Conservation (phyloP, 1,284 basidiomycete genomes). For the Agaricales sp. region DNA sequence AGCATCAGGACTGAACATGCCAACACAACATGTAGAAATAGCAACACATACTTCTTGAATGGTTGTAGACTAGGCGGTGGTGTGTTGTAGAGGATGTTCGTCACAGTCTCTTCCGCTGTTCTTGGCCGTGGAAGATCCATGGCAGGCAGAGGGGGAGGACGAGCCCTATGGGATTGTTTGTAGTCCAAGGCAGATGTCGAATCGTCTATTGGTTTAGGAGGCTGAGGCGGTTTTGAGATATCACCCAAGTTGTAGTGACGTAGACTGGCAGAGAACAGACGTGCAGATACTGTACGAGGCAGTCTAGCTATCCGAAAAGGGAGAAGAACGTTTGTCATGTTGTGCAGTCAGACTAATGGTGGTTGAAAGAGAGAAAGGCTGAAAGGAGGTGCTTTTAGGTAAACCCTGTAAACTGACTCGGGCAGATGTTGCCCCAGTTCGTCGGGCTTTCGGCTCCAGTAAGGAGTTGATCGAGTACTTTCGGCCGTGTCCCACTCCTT, state of each 20-base stretch:
- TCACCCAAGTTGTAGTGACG: conserved; percentile 20
- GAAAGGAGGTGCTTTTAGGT: neutral
- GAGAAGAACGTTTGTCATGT: neutral
- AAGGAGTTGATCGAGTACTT: too few relatives aligned
- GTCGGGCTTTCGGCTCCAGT: too few relatives aligned
- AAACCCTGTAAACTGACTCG: neutral
- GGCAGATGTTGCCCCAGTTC: neutral
- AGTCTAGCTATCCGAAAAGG: neutral
- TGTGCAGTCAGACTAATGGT: too few relatives aligned
- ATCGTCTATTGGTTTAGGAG: conserved; percentile 72
- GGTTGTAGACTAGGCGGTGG: conserved; percentile 89
- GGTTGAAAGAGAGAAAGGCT: neutral
- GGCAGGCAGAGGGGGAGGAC: conserved; percentile 69
- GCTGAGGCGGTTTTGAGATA: conserved; percentile 45
- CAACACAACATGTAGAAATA: conserved; percentile 7
- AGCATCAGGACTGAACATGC: conserved; percentile 11
- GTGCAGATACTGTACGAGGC: conserved; percentile 12
- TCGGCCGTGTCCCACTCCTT: too few relatives aligned
- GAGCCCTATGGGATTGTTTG: conserved; percentile 64
- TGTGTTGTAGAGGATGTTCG: conserved; percentile 94
- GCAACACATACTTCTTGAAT: conserved; percentile 73
- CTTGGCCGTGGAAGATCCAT: conserved; percentile 67
- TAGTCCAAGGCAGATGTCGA: conserved; percentile 94
- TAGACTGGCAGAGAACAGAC: conserved; percentile 26
- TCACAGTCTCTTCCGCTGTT: conserved; percentile 88